Evolutionary conservation across 164 flowering plant genomes (phyloP), one percentile per base, ranked within the genome.

Genomic region (Warburgia ugandensis): DNA sequence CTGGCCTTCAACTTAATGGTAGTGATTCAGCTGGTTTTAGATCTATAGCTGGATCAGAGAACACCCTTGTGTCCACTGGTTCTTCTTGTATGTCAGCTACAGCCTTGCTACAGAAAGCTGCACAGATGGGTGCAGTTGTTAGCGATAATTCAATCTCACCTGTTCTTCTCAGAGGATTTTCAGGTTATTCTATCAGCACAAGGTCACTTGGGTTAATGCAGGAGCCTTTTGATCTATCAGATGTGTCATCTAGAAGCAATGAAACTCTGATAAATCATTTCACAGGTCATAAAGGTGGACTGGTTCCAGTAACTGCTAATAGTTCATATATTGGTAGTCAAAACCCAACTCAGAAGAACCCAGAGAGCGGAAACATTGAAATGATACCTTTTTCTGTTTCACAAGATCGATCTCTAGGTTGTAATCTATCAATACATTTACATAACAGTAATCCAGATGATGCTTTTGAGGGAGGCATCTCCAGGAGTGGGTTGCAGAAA

Each of bases 71-170:
- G 35, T n/a, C n/a, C n/a, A n/a, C n/a, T n/a, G n/a, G n/a, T n/a
- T n/a, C n/a, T n/a, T n/a, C n/a, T n/a, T n/a, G n/a, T n/a, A n/a
- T n/a, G n/a, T n/a, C n/a, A n/a, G n/a, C n/a, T n/a, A 77, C 82
- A 0, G 79, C 82, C 2, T 64, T 77, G 70, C 48, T 77, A 22
- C 79, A 77, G 56, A 77, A 72, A 47, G 83, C 83, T 8, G 74
- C 83, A 14, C 70, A 66, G 39, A 74, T 77, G 79, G 83, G 79
- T 10, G 65, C 83, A 10, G 74, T 63, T 44, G 58, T 59, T 5
- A 77, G 79, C 35, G 68, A 67, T 17, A 63, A 56, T 44, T 51
- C 68, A 2, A 60, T 70, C 21, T 49, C 67, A 2, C 73, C 73
- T 7, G 64, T 73, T n/a, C 56, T 71, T 9, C 62, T 66, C 20